Percentiles rank a stretch among this genome's conserved stretches.
Conservation (phyloP, 306 rosid genomes). For the Quercus parvula region DNA sequence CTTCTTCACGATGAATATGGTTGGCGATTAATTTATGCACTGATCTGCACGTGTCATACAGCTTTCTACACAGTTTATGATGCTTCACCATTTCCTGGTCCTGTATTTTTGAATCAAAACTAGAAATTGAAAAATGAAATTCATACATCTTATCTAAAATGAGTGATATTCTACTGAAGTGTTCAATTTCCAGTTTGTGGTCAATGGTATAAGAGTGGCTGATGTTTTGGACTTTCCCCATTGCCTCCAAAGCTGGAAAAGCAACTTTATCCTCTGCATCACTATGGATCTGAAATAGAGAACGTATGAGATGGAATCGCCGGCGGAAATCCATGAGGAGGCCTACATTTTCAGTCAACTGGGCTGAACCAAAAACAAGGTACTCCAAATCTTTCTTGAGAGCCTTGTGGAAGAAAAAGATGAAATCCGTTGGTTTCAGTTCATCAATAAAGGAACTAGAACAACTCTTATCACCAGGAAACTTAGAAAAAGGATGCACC, state of each 20-base stretch:
- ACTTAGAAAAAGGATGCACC: constrained; percentile 38
- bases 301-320: constrained; percentile 60
- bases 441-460: constrained; percentile 43
- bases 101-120: constrained; percentile 27
- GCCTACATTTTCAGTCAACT: constrained; percentile 55
- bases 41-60: constrained; percentile 73
- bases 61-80: constrained; percentile 50
- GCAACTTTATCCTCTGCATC: constrained; percentile 93
- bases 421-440: constrained; percentile 73
- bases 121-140: constrained; percentile 45
- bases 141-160: constrained; percentile 61
- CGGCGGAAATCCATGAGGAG: constrained; percentile 52
- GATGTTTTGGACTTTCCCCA: constrained; percentile 66
- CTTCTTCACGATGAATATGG: constrained; percentile 75
- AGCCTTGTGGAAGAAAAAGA: constrained; percentile 90
- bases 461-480: constrained; percentile 29
- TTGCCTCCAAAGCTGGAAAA: constrained; percentile 95
- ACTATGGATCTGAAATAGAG: constrained; percentile 74
- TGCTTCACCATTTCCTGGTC: constrained; percentile 41
- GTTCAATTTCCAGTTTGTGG: constrained; percentile 68
- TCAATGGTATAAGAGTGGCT: constrained; percentile 83
- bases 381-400: constrained; percentile 85
- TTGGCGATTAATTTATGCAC: constrained; percentile 51
- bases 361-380: constrained; percentile 72
- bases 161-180: constrained; percentile 50